A percentile compares a stretch with the other conserved stretches of the same genome.
Conservation (phyloP, 2,329 filamentous ascomycete species). For the Hortaea werneckii region DNA sequence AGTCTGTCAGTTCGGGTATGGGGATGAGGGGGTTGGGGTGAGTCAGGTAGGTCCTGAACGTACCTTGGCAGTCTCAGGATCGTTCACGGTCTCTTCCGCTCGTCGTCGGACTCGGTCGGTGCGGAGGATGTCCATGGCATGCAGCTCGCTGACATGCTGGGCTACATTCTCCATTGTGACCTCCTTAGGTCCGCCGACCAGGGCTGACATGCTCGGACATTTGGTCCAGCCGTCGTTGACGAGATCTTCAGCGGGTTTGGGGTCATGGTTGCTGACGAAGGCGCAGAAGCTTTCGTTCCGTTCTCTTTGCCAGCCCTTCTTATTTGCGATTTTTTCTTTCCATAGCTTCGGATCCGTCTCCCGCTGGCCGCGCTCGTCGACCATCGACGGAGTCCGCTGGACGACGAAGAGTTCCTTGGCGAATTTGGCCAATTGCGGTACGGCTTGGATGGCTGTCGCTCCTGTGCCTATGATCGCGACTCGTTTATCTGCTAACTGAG, state of each 20-base stretch:
- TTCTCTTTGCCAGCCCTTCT: slow-evolving; percentile 41
- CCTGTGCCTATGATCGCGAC: slow-evolving; percentile 38
- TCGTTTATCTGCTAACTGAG: slow-evolving; percentile 29
- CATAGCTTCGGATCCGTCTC: slow-evolving; percentile 36
- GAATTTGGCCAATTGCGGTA: slow-evolving; percentile 31
- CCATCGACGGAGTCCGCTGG: slow-evolving; percentile 34
- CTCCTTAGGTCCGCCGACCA: slow-evolving; percentile 27
- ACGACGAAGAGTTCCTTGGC: slow-evolving; percentile 32
- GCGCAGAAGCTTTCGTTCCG: slow-evolving; percentile 38
- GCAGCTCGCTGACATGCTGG: slow-evolving; percentile 28
- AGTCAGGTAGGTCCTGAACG: neutral
- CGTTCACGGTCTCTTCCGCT: slow-evolving; percentile 43
- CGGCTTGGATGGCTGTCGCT: slow-evolving; percentile 32
- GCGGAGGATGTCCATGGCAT: slow-evolving; percentile 33
- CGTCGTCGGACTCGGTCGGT: slow-evolving; percentile 38
- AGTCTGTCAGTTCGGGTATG: no score
- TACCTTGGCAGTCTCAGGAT: slow-evolving; percentile 31
- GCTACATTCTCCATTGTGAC: slow-evolving; percentile 29
- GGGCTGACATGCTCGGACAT: slow-evolving; percentile 15
- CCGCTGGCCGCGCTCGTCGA: slow-evolving; percentile 26
- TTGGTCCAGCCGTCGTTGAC: slow-evolving; percentile 35
- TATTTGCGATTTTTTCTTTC: slow-evolving; percentile 22
- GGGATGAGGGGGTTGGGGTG: no score
- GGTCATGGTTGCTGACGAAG: slow-evolving; percentile 26
- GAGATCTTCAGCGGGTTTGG: slow-evolving; percentile 31